Evolutionary conservation across 192 early-diverging fungal genomes (phyloP).

Genomic region (Spinellus fusiger): DNA sequence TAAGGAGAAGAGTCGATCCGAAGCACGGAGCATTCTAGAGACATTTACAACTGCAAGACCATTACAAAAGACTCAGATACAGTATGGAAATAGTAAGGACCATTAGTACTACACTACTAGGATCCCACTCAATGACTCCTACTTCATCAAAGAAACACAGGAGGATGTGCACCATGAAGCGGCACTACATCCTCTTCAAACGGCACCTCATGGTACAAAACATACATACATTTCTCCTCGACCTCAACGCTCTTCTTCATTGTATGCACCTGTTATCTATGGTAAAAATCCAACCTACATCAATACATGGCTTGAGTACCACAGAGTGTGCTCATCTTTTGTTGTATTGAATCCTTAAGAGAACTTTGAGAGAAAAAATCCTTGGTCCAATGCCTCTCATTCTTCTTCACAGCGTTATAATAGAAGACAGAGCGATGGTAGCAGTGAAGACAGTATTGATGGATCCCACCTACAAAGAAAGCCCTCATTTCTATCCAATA

Average conservation of each 20-base stretch:
- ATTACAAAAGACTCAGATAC: constrained; percentile 14
- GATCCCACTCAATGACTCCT: too few relatives aligned
- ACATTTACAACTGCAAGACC: constrained; percentile 17
- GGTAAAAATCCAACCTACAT: background rate
- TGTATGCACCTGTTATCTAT: too few relatives aligned
- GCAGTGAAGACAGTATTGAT: background rate
- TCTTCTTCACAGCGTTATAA: background rate
- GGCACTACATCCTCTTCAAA: too few relatives aligned
- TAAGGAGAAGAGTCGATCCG: constrained; percentile 4
- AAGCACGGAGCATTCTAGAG: constrained; percentile 29
- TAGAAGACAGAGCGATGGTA: background rate
- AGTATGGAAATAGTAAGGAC: background rate
- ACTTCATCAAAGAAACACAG: too few relatives aligned
- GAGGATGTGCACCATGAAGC: too few relatives aligned
- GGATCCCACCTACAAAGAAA: background rate
- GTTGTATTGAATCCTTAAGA: background rate
- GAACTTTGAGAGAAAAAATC: background rate
- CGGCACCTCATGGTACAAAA: too few relatives aligned
- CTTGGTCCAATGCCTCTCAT: constrained; percentile 9
- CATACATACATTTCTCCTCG: too few relatives aligned
- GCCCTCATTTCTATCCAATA: background rate
- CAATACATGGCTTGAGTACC: background rate
- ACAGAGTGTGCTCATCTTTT: background rate
- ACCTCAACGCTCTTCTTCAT: too few relatives aligned
- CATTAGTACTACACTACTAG: background rate